These are phyloP conservation scores for Canna indica DNA, from an alignment of 176 grass and related monocot species.

Conservation along the genomic window DNA sequence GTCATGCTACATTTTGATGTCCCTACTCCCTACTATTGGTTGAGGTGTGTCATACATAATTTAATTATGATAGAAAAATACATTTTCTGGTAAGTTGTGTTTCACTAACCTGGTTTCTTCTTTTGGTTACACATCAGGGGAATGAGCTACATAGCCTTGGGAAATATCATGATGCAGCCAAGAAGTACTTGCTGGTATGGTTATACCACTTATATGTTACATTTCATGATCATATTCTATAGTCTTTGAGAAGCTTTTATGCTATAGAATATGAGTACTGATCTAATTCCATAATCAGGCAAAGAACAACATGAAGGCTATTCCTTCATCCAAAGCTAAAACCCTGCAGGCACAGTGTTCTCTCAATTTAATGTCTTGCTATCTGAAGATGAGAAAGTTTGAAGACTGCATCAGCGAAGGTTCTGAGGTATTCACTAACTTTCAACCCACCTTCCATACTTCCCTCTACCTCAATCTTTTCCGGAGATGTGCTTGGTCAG, in stretches of 20 bases:
- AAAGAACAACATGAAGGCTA: slow-evolving; percentile 68
- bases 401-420: slow-evolving; percentile 85
- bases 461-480: neutral
- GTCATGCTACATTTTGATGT: neutral
- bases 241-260: slow-evolving; percentile 4
- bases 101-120: neutral
- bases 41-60: neutral
- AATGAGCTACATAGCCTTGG: slow-evolving; percentile 74
- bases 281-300: slow-evolving; percentile 42
- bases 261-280: too few relatives aligned
- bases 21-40: neutral
- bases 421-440: slow-evolving; percentile 59
- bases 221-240: slow-evolving; percentile 3
- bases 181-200: slow-evolving; percentile 83
- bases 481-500: neutral
- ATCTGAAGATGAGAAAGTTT: slow-evolving; percentile 62
- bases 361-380: slow-evolving; percentile 98
- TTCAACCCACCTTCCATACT: too few relatives aligned
- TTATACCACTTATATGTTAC: slow-evolving; percentile 11
- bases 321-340: slow-evolving; percentile 38
- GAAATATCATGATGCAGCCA: slow-evolving; percentile 61
- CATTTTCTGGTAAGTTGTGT: neutral
- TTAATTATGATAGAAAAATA: neutral
- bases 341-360: slow-evolving; percentile 71
- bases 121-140: slow-evolving; percentile 40